A percentile compares a stretch with the other conserved stretches of the same genome.
phyloP scores from a whole-genome alignment of 2,329 filamentous ascomycete genomes.

The Microascus cirrosus region DNA sequence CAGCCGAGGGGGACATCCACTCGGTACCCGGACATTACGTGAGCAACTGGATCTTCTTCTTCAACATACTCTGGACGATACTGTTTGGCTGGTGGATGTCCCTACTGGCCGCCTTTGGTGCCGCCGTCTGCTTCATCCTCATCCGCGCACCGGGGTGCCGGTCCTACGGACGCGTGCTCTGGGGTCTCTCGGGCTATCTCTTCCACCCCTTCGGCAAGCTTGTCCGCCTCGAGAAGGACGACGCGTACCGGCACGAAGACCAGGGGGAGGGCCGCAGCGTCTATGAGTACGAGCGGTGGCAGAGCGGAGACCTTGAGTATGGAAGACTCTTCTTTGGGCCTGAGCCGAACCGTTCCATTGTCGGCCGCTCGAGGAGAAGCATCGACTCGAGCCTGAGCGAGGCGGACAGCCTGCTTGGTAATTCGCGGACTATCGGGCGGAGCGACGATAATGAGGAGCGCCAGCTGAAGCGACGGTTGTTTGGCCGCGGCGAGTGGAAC shows the following conservation, averaged over 20 bases:
- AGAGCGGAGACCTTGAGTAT: conserved; percentile 92
- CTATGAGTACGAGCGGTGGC: conserved; percentile 98
- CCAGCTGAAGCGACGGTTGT: conserved; percentile 67
- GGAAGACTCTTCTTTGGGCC: conserved; percentile 94
- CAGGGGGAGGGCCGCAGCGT: conserved; percentile 93
- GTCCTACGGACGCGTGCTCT: conserved; percentile 77
- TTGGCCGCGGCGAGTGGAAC: conserved; percentile 93
- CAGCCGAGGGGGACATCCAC: conserved; percentile 92
- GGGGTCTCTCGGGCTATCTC: conserved; percentile 74
- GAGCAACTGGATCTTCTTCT: conserved; percentile 71
- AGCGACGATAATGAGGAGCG: conserved; percentile 21
- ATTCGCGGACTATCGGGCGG: conserved; percentile 24
- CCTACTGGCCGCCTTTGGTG: conserved; percentile 60
- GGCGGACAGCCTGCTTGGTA: conserved; percentile 77
- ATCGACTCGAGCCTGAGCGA: conserved; percentile 77
- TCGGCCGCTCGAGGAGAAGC: conserved; percentile 79
- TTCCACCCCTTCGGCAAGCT: conserved; percentile 97
- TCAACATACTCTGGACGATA: conserved; percentile 84
- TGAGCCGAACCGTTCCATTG: conserved; percentile 54
- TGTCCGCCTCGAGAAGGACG: conserved; percentile 85
- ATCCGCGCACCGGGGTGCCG: conserved; percentile 67
- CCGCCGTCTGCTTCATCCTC: conserved; percentile 68
- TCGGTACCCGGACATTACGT: conserved; percentile 84
- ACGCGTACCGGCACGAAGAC: conserved; percentile 89
- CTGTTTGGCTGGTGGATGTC: conserved; percentile 96